Percentiles rank a stretch among this genome's conserved stretches.
Conservation (phyloP, 106 monocot species). For the Dendrobium catenatum region DNA sequence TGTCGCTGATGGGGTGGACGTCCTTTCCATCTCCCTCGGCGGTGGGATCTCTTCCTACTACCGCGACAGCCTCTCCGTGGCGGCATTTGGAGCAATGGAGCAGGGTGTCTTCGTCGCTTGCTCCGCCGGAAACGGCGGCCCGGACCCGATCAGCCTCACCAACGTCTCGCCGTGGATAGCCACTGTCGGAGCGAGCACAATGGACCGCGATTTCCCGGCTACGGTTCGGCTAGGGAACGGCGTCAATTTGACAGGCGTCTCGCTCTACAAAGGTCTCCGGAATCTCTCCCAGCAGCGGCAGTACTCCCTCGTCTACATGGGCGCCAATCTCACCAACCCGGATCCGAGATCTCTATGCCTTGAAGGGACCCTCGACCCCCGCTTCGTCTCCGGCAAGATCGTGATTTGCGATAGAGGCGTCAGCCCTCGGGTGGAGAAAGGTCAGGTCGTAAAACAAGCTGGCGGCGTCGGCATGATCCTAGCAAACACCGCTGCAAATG, state of each 20-base stretch:
- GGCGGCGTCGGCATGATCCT: constrained; percentile 85
- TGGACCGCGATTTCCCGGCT: constrained; percentile 83
- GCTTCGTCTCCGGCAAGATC: constrained; percentile 64
- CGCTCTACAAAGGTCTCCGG: constrained; percentile 58
- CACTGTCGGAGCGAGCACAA: constrained; percentile 76
- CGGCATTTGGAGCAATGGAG: constrained; percentile 79
- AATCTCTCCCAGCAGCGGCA: constrained; percentile 29
- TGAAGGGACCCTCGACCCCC: constrained; percentile 60
- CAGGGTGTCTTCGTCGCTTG: constrained; percentile 82
- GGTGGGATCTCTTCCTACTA: constrained; percentile 71
- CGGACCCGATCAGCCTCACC: constrained; percentile 65
- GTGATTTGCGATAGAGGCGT: constrained; percentile 84
- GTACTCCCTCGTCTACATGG: constrained; percentile 67
- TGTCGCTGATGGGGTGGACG: constrained; percentile 75
- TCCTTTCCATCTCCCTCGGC: constrained; percentile 88
- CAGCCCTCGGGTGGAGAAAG: constrained; percentile 76
- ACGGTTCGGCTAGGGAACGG: constrained; percentile 46
- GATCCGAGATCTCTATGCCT: constrained; percentile 69
- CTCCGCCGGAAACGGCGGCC: constrained; percentile 83
- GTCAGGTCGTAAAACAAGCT: constrained; percentile 75
- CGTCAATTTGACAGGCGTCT: constrained; percentile 47
- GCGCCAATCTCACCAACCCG: constrained; percentile 34
- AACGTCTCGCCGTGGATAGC: constrained; percentile 87
- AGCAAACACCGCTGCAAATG: constrained; percentile 63
- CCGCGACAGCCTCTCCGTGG: constrained; percentile 63